phyloP scores from a whole-genome alignment of 2,329 filamentous ascomycete genomes.

The Colletotrichum chlorophyti region DNA sequence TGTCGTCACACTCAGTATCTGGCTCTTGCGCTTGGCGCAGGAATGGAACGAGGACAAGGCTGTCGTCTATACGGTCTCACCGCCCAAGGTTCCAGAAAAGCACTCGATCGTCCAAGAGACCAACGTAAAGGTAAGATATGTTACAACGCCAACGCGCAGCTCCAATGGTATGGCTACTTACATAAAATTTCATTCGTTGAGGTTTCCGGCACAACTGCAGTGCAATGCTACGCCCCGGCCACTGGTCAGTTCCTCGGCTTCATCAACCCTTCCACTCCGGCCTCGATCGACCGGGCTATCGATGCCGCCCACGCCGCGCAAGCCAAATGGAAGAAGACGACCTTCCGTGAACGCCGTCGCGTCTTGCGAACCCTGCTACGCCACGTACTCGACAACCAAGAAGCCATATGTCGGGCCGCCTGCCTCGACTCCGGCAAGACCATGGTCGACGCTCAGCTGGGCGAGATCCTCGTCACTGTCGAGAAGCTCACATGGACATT shows the following conservation, averaged over 20 bases:
- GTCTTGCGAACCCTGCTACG: conserved; percentile 84
- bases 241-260: conserved; percentile 84
- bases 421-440: conserved; percentile 97
- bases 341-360: conserved; percentile 76
- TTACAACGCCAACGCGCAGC: not conserved
- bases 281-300: conserved; percentile 81
- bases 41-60: conserved; percentile 45
- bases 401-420: conserved; percentile 82
- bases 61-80: conserved; percentile 65
- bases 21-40: conserved; percentile 38
- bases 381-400: conserved; percentile 87
- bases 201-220: conserved; percentile 68
- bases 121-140: conserved; percentile 60
- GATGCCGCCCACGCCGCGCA: conserved; percentile 78
- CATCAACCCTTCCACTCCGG: conserved; percentile 77
- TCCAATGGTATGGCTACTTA: not conserved
- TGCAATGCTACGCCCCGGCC: conserved; percentile 89
- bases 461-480: conserved; percentile 90
- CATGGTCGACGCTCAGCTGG: conserved; percentile 89
- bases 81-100: conserved; percentile 67
- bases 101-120: conserved; percentile 64
- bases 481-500: conserved; percentile 97
- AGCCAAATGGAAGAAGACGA: conserved; percentile 76
- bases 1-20: conserved; percentile 38
- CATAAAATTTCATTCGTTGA: conserved; percentile 33